Conservation (phyloP, 768 basidiomycete genomes). For the Mycena vulgaris region DNA sequence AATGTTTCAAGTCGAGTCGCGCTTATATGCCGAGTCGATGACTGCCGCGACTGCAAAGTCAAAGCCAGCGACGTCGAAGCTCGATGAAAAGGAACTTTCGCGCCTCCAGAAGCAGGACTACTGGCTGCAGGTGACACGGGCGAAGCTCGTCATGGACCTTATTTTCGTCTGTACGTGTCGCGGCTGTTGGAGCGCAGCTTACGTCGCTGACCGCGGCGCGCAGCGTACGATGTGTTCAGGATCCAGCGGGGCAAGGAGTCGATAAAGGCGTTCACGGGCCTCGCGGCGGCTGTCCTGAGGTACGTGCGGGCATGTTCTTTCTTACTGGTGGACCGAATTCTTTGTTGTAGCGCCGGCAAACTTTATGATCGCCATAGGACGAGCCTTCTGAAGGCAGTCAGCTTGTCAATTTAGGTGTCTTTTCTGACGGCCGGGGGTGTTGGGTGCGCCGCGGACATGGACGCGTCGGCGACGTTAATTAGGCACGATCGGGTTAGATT, state of each 20-base stretch:
- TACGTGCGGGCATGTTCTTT: conserved; percentile 49
- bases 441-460: conserved; percentile 32
- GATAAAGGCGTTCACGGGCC: conserved; percentile 76
- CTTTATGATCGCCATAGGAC: conserved; percentile 81
- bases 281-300: conserved; percentile 83
- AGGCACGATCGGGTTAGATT: conserved; percentile 33
- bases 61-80: conserved; percentile 67
- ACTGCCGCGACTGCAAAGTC: conserved; percentile 79
- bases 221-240: conserved; percentile 87
- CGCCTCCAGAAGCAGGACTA: conserved; percentile 80
- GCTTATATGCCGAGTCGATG: conserved; percentile 83
- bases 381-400: conserved; percentile 66
- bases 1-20: conserved; percentile 71
- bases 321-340: conserved; percentile 28
- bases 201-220: conserved; percentile 29
- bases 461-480: conserved; percentile 5
- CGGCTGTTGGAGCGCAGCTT: conserved; percentile 22
- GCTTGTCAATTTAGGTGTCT: conserved; percentile 41
- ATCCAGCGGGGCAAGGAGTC: conserved; percentile 72
- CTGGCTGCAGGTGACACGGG: conserved; percentile 80
- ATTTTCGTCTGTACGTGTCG: conserved; percentile 84
- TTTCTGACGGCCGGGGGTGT: conserved; percentile 29
- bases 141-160: conserved; percentile 87
- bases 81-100: conserved; percentile 79
- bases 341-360: conserved; percentile 71